phyloP scores from a whole-genome alignment of 208 protist genomes.

The Wallacemonas collosoma region DNA sequence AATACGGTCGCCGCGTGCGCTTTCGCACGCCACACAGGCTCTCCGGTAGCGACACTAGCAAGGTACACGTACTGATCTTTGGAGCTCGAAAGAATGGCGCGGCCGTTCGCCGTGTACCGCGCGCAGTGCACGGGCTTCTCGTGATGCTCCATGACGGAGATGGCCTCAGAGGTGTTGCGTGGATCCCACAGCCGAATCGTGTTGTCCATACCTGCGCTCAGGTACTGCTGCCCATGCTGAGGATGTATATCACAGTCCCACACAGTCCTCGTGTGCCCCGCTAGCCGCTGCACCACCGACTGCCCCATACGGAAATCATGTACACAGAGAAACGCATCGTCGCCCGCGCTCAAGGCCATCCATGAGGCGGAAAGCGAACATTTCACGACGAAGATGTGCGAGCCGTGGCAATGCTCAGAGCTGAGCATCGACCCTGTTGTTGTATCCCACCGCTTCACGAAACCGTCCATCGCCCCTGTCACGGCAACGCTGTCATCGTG shows the following conservation, averaged over 20 bases:
- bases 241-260: constrained; percentile 60
- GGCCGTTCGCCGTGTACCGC: constrained; percentile 48
- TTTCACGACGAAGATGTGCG: constrained; percentile 60
- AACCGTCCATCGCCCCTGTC: constrained; percentile 63
- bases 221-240: constrained; percentile 36
- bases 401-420: constrained; percentile 35
- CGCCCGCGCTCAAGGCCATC: constrained; percentile 51
- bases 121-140: constrained; percentile 54
- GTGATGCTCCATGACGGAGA: constrained; percentile 43
- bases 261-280: constrained; percentile 60
- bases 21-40: constrained; percentile 53
- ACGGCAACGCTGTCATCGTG: constrained; percentile 30
- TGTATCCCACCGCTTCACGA: constrained; percentile 62
- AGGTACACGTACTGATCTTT: constrained; percentile 53
- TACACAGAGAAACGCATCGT: constrained; percentile 52
- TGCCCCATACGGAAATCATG: constrained; percentile 64
- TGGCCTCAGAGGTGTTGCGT: constrained; percentile 25
- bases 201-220: constrained; percentile 65
- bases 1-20: constrained; percentile 63
- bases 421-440: constrained; percentile 28
- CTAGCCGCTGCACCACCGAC: constrained; percentile 41
- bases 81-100: constrained; percentile 52
- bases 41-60: constrained; percentile 37
- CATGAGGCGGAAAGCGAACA: constrained; percentile 34
- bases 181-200: constrained; percentile 69